phyloP scores from a whole-genome alignment of 768 basidiomycete species.

The Inosperma sp. region DNA sequence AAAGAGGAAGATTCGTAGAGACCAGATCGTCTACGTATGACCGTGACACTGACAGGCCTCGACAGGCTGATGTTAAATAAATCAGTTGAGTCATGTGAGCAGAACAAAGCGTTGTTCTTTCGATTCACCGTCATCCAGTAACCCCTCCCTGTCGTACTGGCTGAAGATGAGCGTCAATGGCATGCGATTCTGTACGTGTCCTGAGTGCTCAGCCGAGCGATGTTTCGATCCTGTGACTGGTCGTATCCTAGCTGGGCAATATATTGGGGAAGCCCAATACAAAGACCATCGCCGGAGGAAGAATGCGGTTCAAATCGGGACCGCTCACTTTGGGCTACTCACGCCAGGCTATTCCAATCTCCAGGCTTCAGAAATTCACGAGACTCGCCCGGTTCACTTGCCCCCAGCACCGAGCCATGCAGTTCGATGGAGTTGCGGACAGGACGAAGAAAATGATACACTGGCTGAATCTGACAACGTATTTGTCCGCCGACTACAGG shows the following conservation, averaged over 20 bases:
- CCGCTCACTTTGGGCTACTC: background rate
- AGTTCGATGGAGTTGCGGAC: background rate
- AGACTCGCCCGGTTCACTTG: no score
- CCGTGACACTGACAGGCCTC: no score
- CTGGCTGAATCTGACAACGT: background rate
- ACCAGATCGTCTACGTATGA: no score
- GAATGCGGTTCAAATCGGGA: background rate
- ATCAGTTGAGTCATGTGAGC: no score
- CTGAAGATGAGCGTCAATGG: background rate
- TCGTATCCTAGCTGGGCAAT: background rate
- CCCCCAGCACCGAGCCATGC: background rate
- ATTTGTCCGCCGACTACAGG: background rate
- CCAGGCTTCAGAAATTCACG: background rate
- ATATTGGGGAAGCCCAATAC: background rate
- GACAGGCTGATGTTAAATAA: no score
- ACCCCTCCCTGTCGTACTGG: no score
- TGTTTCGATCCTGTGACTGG: background rate
- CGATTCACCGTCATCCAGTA: no score
- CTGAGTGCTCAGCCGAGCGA: background rate
- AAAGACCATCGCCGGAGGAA: background rate
- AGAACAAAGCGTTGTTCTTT: no score
- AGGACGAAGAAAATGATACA: background rate
- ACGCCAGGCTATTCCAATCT: background rate
- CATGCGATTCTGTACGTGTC: background rate
- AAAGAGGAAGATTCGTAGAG: no score